Base-by-base conservation (phyloP, 805 yeast genomes). In the Ogataea siamensis region DNA sequence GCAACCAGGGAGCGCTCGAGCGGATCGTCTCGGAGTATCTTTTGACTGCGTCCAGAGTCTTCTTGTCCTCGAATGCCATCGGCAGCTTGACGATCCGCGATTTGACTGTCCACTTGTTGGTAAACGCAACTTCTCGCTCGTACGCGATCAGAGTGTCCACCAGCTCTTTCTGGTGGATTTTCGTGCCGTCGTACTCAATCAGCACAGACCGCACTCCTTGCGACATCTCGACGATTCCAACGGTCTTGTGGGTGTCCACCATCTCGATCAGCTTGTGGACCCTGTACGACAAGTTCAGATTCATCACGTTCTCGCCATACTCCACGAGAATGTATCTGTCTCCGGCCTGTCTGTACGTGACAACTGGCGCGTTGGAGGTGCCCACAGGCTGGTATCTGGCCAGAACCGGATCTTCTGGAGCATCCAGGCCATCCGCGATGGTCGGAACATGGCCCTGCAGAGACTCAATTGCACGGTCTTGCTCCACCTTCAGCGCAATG, bases 131-230 rank as follows among this genome's bases (percentile, higher is more conserved):
- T 54, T 83, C 87, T 47, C 76, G 67, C 60, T 91, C 97, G 55
- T 82, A 80, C 1, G 87, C 80, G 42, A 79, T 64, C 56, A 91
- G 71, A 17, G 80, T 73, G 34, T 73, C 69, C 43, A 93, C 62
- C 32, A 91, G 64, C 7, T 70, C 67, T 26, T 65, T 48, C 66
- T 91, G 98, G 14, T 76, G 57, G 26, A 84, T 72, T 34, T 69
- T 62, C 26, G 64, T 55, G 32, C 83, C 86, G 58, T 87, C 81
- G 59, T 68, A 93, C 63, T 91, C 96, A 57, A 91, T 76, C 58
- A 91, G 73, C 21, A 93, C 96, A 5, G 98, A 89, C 57, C 98
- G 74, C 21, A 93, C 98, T 67, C 98, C 98, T 51, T 86, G 95
- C 1, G 96, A 87, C 96, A 93, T 87, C 64, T 93, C 98, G 42